Percentiles rank a stretch among this genome's conserved stretches.
Evolutionary conservation across 495 filamentous ascomycete genomes (phyloP).

Genomic region (Glutinoglossum americanum): DNA sequence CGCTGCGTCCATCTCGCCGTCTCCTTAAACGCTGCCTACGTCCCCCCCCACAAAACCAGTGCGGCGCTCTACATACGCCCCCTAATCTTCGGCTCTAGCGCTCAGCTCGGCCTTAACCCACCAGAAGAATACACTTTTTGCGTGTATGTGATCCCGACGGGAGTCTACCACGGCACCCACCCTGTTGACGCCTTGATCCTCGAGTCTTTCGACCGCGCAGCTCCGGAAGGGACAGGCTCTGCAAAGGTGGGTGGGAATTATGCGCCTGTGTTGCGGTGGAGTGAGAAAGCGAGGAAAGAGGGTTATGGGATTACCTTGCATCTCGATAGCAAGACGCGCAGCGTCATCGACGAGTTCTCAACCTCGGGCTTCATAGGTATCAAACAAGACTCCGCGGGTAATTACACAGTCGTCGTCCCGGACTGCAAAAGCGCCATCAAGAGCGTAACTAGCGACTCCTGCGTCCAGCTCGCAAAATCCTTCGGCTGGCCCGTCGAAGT

Average conservation of each 20-base stretch:
- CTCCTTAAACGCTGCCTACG: constrained; percentile 63
- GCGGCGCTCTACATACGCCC: constrained; percentile 82
- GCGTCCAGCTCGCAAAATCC: constrained; percentile 38
- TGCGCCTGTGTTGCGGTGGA: constrained; percentile 27
- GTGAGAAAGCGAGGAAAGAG: constrained; percentile 19
- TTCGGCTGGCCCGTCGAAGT: constrained; percentile 16
- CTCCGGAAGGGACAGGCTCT: constrained; percentile 29
- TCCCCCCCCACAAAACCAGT: constrained; percentile 63
- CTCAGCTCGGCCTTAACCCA: constrained; percentile 60
- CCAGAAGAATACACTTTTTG: constrained; percentile 77
- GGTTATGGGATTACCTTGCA: constrained; percentile 27
- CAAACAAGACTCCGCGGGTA: constrained; percentile 9
- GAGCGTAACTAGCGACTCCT: constrained; percentile 54
- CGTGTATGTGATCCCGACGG: constrained; percentile 68
- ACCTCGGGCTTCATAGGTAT: constrained; percentile 26
- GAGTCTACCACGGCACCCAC: constrained; percentile 72
- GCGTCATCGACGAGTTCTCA: constrained; percentile 25
- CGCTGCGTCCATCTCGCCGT: constrained; percentile 58
- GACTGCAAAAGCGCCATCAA: constrained; percentile 65
- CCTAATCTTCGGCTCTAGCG: constrained; percentile 60
- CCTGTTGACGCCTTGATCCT: constrained; percentile 39
- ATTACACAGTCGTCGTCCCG: constrained; percentile 45
- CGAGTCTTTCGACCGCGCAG: constrained; percentile 36
- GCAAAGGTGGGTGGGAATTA: constrained; percentile 40
- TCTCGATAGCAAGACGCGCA: constrained; percentile 23